Percentiles rank a stretch among this genome's conserved stretches.
Conservation (phyloP, 768 basidiomycete species). For the Clitopilus hobsonii region DNA sequence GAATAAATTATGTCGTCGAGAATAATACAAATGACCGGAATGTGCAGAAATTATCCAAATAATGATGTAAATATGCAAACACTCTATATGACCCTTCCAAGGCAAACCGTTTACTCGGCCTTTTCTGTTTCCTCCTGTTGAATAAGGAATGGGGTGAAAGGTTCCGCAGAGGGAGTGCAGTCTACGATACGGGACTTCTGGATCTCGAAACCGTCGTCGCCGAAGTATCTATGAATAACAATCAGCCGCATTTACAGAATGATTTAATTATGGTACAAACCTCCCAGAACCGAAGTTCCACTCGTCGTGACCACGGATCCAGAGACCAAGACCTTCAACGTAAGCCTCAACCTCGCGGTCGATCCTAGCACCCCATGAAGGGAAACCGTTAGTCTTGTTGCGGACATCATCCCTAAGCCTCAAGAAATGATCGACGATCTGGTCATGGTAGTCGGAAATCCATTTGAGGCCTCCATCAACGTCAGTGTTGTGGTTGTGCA, state of each 20-base stretch:
- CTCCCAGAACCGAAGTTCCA: slow-evolving; percentile 44
- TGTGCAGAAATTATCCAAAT: not conserved
- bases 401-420: slow-evolving; percentile 18
- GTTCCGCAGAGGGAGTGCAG: slow-evolving; percentile 5
- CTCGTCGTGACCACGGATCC: slow-evolving; percentile 43
- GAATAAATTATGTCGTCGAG: not conserved
- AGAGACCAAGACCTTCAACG: slow-evolving; percentile 43
- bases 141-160: not conserved
- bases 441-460: slow-evolving; percentile 29
- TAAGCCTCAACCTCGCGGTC: slow-evolving; percentile 39
- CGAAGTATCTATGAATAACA: slow-evolving; percentile 32
- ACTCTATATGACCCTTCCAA: not conserved
- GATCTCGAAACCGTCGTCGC: slow-evolving; percentile 25
- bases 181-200: slow-evolving; percentile 24
- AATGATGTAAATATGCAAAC: not conserved
- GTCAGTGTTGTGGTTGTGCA: slow-evolving; percentile 36
- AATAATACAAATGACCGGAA: no score
- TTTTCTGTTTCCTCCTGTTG: not conserved
- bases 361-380: slow-evolving; percentile 20
- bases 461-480: slow-evolving; percentile 35
- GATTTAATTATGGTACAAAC: no score
- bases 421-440: slow-evolving; percentile 32
- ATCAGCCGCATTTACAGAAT: no score
- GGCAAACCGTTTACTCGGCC: not conserved
- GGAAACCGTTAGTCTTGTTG: slow-evolving; percentile 33